Evolutionary conservation across 75 land plant species (phyloP).

Genomic region (Pinus tabuliformis): DNA sequence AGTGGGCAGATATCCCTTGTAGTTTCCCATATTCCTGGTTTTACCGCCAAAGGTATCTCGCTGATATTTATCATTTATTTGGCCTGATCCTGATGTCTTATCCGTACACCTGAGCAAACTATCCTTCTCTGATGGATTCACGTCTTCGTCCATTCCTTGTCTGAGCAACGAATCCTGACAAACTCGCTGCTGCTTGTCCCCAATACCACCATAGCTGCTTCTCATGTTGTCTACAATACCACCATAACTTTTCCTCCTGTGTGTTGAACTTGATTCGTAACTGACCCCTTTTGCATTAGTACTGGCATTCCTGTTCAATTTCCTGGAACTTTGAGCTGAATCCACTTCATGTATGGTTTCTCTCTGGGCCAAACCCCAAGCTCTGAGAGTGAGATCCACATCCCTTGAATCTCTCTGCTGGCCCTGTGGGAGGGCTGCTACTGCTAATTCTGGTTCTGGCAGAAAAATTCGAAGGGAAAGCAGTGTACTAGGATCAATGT

Average conservation of each 20-base stretch:
- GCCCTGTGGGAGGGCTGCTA: constrained; percentile 15
- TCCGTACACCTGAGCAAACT: background rate
- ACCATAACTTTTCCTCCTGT: constrained; percentile 30
- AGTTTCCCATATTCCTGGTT: constrained; percentile 14
- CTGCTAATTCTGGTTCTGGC: constrained; percentile 27
- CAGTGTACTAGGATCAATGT: constrained; percentile 69
- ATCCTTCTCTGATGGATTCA: background rate
- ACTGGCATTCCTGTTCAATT: too few species aligned
- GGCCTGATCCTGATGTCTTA: background rate
- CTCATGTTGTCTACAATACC: constrained; percentile 8
- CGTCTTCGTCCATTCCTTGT: background rate
- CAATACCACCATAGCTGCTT: constrained; percentile 20
- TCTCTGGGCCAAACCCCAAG: too few species aligned
- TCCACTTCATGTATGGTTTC: too few species aligned
- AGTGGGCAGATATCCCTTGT: constrained; percentile 68
- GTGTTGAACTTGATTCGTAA: too few species aligned
- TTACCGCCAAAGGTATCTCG: too few species aligned
- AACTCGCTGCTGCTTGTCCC: background rate
- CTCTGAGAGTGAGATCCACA: background rate
- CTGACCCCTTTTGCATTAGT: too few species aligned
- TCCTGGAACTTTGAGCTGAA: too few species aligned
- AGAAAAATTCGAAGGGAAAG: constrained; percentile 78
- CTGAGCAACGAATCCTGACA: too few species aligned
- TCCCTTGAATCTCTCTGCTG: background rate
- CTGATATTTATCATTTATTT: background rate